Evolutionary conservation across 1,139 yeast species (phyloP), one percentile per base, ranked within the genome.

Genomic region (Hemisphaericaspora subhashii): DNA sequence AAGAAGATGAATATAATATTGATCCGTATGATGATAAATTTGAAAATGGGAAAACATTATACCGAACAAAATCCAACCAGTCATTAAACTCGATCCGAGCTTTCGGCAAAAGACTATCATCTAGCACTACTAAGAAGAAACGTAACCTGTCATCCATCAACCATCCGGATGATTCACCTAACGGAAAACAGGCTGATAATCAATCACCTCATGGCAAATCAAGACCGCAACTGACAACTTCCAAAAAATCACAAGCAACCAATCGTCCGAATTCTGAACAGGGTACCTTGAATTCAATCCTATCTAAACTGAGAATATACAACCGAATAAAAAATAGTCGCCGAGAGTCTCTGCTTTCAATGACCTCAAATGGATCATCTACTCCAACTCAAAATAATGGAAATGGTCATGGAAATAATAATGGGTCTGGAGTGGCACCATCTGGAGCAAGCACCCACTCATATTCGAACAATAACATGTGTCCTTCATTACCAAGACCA

Each of bases 241-340:
- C 27, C 27, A 5, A 20, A 24, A 14, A 24, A 10, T 15, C n/a
- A 10, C 27, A 24, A 12, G 29, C 36, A 29, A 21, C 26, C n/a
- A 10, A 21, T 21, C 23, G n/a, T n/a, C n/a, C n/a, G n/a, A n/a
- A n/a, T 15, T 9, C 27, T 24, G 27, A 24, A 52, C 39, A 57
- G 52, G 37, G 59, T 53, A 42, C 58, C 0, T 43, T 65, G 10
- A 66, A 64, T 44, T 51, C 57, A n/a, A 45, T 70, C 11, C 55
- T 69, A 17, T 56, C 68, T 12, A 71, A 70, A 43, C 62, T 72
- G 5, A 57, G 58, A 44, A 50, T 71, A 21, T 71, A 71, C 47
- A 64, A 60, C 45, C 60, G 66, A 42, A 51, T 70, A 20, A 69
- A 63, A 45, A 68, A 66, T 44, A 57, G 65, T 41, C 57, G 76